Evolutionary conservation across 257 asterid species (phyloP).

Genomic region (Solanum megistacrolobum): DNA sequence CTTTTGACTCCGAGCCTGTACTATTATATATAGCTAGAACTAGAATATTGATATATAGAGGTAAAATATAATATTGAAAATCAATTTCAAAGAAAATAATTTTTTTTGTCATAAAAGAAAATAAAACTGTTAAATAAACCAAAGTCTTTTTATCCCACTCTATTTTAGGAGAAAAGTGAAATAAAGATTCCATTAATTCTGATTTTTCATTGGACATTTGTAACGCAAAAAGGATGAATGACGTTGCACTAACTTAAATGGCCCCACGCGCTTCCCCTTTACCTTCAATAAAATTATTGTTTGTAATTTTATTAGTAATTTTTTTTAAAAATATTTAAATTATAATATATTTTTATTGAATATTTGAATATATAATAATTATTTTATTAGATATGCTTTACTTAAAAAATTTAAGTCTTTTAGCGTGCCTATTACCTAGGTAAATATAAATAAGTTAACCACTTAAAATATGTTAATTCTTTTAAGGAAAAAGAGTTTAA

Average conservation of each 20-base stretch:
- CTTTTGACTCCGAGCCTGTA: background rate
- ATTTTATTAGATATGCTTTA: background rate
- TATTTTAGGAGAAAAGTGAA: background rate
- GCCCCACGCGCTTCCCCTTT: background rate
- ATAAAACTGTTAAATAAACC: background rate
- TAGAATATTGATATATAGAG: background rate
- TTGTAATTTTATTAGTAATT: background rate
- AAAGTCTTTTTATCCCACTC: background rate
- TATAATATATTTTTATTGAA: background rate
- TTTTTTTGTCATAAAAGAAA: background rate
- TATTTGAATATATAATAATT: background rate
- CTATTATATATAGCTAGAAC: background rate
- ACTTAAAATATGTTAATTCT: too few relatives aligned
- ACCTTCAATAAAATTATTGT: background rate
- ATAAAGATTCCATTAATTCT: background rate
- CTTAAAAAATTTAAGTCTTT: background rate
- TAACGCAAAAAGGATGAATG: background rate
- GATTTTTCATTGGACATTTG: background rate
- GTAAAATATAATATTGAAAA: background rate
- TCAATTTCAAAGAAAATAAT: background rate
- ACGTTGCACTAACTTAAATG: background rate
- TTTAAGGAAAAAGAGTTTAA: too few relatives aligned
- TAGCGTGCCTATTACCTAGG: background rate
- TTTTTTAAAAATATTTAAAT: background rate
- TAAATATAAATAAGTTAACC: too few relatives aligned